Percentiles rank a stretch among this genome's conserved stretches.
phyloP scores from a whole-genome alignment of 805 yeast species.

The Starmerella powellii region DNA sequence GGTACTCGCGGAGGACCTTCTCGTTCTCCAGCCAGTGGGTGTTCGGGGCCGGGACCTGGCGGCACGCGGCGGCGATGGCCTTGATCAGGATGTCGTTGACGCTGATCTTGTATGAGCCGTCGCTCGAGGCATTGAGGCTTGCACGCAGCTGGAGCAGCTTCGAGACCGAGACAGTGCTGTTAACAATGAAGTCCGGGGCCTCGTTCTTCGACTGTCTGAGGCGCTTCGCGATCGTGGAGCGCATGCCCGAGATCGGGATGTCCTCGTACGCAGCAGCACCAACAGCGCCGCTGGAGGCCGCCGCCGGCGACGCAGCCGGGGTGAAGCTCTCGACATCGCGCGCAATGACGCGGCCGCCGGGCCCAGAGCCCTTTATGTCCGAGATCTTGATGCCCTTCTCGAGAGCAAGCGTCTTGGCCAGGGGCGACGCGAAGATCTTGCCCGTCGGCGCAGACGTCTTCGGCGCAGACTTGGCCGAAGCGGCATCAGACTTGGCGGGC shows the following conservation, averaged over 20 bases:
- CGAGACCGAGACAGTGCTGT: constrained; percentile 73
- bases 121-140: constrained; percentile 71
- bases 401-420: constrained; percentile 84
- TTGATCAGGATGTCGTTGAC: constrained; percentile 89
- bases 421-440: constrained; percentile 86
- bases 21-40: constrained; percentile 84
- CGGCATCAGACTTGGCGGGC: constrained; percentile 11
- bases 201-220: constrained; percentile 71
- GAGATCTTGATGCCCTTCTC: constrained; percentile 83
- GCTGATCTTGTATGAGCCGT: constrained; percentile 80
- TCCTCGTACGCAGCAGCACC: constrained; percentile 58
- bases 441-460: constrained; percentile 32
- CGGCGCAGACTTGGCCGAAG: not conserved
- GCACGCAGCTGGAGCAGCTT: constrained; percentile 87
- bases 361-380: constrained; percentile 83
- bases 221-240: constrained; percentile 86
- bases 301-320: constrained; percentile 31
- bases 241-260: constrained; percentile 79
- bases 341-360: constrained; percentile 86
- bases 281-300: constrained; percentile 28
- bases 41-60: constrained; percentile 87
- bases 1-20: constrained; percentile 84
- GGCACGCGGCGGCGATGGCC: constrained; percentile 83
- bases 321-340: constrained; percentile 72
- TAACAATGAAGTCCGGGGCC: constrained; percentile 86